Evolutionary conservation across 805 yeast genomes (phyloP), one percentile per base, ranked within the genome.

Genomic region (Ogataea philodendri): DNA sequence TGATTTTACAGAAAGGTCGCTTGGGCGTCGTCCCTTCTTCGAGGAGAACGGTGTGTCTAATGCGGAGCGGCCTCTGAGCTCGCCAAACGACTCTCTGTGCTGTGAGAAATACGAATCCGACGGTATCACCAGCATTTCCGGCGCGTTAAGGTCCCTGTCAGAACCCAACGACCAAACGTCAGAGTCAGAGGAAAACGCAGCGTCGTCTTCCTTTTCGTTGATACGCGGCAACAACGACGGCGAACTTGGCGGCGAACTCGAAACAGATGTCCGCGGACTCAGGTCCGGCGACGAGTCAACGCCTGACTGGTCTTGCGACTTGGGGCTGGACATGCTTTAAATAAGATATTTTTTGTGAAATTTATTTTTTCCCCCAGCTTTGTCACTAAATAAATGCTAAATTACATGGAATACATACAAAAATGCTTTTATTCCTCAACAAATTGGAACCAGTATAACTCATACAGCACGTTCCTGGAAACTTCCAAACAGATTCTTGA

Each of bases 331-430:
- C 36, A 26, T 32, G 26, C 18, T 23, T 15, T 15, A 5, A 23
- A 14, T 19, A 16, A 30, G 13, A 15, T 16, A 21, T 17, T 21
- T 30, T 20, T 15, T 11, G 17, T 22, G 22, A 15, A 35, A 23
- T 24, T 32, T 26, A 11, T 32, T 15, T 16, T n/a, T 28, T 36
- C 26, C 21, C 28, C 35, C 28, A 16, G 7, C 28, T 27, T 26
- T 25, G 16, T 15, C 13, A 15, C 16, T 9, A 11, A 6, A 7
- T 36, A 15, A 22, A 87, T 87, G 96, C 66, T 79, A 43, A 72
- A 76, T 26, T 89, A 84, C 63, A 87, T 90, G 95, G 96, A 90
- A 49, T 83, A 81, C 58, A 74, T 90, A 20, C 81, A 81, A 48
- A 69, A 73, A 59, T 74, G 84, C 47, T 90, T 84, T 62, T 75